Conservation (phyloP, 1,139 yeast species). For the Hansenula sp. region DNA sequence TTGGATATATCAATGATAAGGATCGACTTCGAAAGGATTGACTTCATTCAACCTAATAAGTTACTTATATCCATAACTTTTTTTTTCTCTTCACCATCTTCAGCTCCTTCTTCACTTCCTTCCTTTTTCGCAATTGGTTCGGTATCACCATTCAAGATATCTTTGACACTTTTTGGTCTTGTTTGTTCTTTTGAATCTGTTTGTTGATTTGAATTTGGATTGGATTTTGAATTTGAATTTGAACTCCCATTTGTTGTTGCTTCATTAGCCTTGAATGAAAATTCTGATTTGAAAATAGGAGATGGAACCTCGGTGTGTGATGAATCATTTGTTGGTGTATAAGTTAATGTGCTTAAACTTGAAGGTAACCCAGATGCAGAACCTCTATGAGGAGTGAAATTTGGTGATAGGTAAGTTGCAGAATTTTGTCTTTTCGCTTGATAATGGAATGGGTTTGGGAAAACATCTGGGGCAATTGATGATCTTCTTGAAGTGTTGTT, state of each 20-base stretch:
- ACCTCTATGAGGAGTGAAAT: slow-evolving; percentile 16
- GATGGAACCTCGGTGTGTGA: background rate
- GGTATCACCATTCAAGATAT: background rate
- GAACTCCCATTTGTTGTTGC: background rate
- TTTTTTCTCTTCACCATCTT: background rate
- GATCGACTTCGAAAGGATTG: too few species aligned
- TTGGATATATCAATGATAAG: too few species aligned
- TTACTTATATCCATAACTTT: slow-evolving; percentile 3
- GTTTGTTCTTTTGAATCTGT: background rate
- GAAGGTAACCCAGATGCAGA: slow-evolving; percentile 13
- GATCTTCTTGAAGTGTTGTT: slow-evolving; percentile 20
- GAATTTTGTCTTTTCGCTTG: slow-evolving; percentile 17
- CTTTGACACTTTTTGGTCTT: background rate
- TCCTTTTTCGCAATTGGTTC: background rate
- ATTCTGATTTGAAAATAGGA: background rate
- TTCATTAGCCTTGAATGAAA: background rate
- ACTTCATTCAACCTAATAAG: slow-evolving; percentile 2
- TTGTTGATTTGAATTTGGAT: background rate
- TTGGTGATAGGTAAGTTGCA: slow-evolving; percentile 20
- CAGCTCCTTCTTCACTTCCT: background rate
- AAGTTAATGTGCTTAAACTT: slow-evolving; percentile 12
- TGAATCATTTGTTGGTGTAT: background rate
- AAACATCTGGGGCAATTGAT: slow-evolving; percentile 21
- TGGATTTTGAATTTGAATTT: background rate
- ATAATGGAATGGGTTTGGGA: slow-evolving; percentile 15